phyloP scores from a whole-genome alignment of 805 yeast species.

The Debaryomyces prosopidis region DNA sequence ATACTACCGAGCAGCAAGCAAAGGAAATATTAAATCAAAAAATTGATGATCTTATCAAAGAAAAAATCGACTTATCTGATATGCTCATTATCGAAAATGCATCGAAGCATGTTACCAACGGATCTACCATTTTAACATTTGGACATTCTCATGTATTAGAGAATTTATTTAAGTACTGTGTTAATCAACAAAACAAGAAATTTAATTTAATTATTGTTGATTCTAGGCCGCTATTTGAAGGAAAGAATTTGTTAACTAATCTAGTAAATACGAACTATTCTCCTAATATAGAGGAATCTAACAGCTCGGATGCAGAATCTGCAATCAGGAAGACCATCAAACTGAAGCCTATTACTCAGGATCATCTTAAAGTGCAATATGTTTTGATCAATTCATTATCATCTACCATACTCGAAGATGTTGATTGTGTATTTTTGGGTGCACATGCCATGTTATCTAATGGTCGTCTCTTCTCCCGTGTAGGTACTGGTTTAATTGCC shows the following conservation, averaged over 20 bases:
- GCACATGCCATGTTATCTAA: slow-evolving; percentile 97
- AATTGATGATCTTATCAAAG: slow-evolving; percentile 80
- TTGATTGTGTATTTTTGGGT: slow-evolving; percentile 89
- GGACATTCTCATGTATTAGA: slow-evolving; percentile 86
- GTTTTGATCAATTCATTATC: slow-evolving; percentile 77
- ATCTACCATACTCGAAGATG: slow-evolving; percentile 73
- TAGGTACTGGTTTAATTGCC: slow-evolving; percentile 91
- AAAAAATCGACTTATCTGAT: slow-evolving; percentile 81
- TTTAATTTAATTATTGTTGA: slow-evolving; percentile 88
- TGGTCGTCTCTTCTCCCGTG: slow-evolving; percentile 89
- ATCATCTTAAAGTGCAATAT: slow-evolving; percentile 75
- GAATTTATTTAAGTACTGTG: slow-evolving; percentile 70
- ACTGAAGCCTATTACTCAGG: slow-evolving; percentile 32
- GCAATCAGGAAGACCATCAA: slow-evolving; percentile 6
- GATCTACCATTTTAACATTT: slow-evolving; percentile 79
- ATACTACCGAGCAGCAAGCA: slow-evolving; percentile 65
- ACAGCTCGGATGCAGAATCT: slow-evolving; percentile 14
- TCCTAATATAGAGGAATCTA: slow-evolving; percentile 10
- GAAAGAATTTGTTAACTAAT: slow-evolving; percentile 69
- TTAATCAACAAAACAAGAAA: slow-evolving; percentile 54
- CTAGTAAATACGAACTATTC: slow-evolving; percentile 47
- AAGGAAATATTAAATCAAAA: slow-evolving; percentile 60
- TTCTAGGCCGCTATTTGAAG: slow-evolving; percentile 93
- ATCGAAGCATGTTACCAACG: slow-evolving; percentile 69
- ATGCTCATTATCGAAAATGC: slow-evolving; percentile 81